Percentiles rank a stretch among this genome's conserved stretches.
phyloP scores from a whole-genome alignment of 2,329 filamentous ascomycete species.

The Stemphylium beticola region DNA sequence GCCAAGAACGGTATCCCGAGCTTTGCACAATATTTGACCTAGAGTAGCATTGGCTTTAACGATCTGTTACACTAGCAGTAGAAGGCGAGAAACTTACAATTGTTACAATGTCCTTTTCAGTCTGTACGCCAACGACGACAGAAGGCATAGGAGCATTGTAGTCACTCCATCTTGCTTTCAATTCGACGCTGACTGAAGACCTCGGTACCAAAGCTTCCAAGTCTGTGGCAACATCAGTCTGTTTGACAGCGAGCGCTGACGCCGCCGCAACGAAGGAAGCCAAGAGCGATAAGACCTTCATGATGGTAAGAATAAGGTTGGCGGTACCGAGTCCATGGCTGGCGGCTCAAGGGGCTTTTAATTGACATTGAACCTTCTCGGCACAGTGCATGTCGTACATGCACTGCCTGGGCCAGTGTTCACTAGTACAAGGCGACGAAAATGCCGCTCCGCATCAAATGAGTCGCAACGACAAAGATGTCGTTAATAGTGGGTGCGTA shows the following conservation, averaged over 20 bases:
- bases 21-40: conserved; percentile 34
- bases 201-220: conserved; percentile 19
- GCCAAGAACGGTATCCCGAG: conserved; percentile 30
- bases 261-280: conserved; percentile 15
- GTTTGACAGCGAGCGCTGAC: conserved; percentile 19
- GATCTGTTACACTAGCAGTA: neutral
- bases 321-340: conserved; percentile 5
- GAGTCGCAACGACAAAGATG: neutral
- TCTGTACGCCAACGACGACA: conserved; percentile 27
- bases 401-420: neutral
- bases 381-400: neutral
- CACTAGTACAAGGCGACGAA: neutral
- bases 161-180: conserved; percentile 31
- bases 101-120: conserved; percentile 28
- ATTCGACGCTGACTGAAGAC: conserved; percentile 20
- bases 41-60: neutral
- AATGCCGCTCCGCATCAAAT: neutral
- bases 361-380: conserved; percentile 3
- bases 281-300: conserved; percentile 21
- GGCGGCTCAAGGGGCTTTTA: conserved; percentile 7
- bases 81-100: conserved; percentile 17
- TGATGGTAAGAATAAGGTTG: conserved; percentile 8
- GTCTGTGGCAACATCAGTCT: conserved; percentile 18
- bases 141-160: conserved; percentile 25
- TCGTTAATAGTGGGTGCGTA: neutral